Base-by-base conservation (phyloP, 2,329 filamentous ascomycete species). In the Venturia pyrina region DNA sequence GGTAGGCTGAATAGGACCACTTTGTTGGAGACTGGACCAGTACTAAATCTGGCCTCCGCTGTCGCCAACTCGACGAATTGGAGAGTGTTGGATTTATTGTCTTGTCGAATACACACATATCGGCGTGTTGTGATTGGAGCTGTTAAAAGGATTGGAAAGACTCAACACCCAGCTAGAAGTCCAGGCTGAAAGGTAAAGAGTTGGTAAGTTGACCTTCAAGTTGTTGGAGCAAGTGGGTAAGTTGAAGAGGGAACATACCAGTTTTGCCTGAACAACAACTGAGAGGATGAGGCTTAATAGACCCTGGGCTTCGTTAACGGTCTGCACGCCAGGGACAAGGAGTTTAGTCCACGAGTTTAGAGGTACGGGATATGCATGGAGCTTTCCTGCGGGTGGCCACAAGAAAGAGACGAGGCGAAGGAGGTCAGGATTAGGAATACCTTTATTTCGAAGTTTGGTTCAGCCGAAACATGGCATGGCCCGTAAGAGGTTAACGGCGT, bases 101-200 rank as follows among this genome's bases (percentile, higher is more conserved):
- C 69, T 75, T 71, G 69, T 72, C 72, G 74, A 77, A 74, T 73
- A 73, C 75, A 74, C 76, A 74, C 76, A 78, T 78, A 72, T 74
- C 72, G 75, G 73, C 72, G 71, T 71, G 32, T 32, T 34, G 32
- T 43, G 21, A 17, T 21, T 28, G 21, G 24, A 34, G 44, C 6
- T 21, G 3, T n/a, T 24, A n/a, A 7, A 43, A 62, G 44, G 44
- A 13, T 56, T 53, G 62, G 11, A 32, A 41, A 65, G 48, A 24
- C 63, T 65, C 53, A 61, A 65, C 13, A 65, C 19, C 63, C 46
- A 34, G 62, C 21, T 19, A 15, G 48, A 64, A 40, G 43, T 64
- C 46, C 21, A 56, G 46, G 43, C 62, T 64, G 62, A 34, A 63
- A 64, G 34, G 15, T 2, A 53, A 56, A 64, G 28, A 64, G 40